Base-by-base conservation (phyloP, 1,284 basidiomycete species). In the Ustilago tritici region DNA sequence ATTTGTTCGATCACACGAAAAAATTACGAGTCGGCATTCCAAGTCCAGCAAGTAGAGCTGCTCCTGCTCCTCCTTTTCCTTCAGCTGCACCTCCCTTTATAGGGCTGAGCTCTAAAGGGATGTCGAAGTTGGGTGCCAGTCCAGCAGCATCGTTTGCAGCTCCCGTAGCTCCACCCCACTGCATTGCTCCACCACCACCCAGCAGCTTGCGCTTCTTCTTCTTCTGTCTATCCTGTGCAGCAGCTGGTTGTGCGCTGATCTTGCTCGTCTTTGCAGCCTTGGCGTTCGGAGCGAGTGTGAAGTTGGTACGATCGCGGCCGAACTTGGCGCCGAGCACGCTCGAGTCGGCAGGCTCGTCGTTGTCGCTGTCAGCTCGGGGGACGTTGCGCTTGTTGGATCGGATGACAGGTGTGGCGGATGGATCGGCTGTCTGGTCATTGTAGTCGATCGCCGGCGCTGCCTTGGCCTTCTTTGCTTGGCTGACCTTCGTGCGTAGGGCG, bases 181-280 rank as follows among this genome's bases (percentile, higher is more conserved):
- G 71, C 71, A 74, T 61, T 1, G 65, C 61, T 17, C 57, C 69
- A 3, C 36, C 58, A 1, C 19, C 72, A 9, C 68, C 68, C 12
- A 76, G 43, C 55, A 76, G 46, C 57, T 76, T 76, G 40, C 74
- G 65, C 40, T 76, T 76, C 58, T 76, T 76, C 62, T 76, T 76
- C 73, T 67, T 56, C 41, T 59, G 38, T 9, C 57, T 63, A 47
- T 32, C 69, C 31, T 40, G 56, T 11, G 40, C 60, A 4, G 35
- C 43, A 3, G 61, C 43, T 4, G 54, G 32, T 34, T 19, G 11
- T 9, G 35, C 46, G 4, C 28, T 35, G 8, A 17, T 28, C 35
- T 62, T 52, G 36, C 35, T 32, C 28, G 52, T n/a, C 55, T 62
- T 65, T 11, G 55, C 23, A 19, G 28, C 15, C 23, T 53, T 63